A percentile compares a stretch with the other conserved stretches of the same genome.
phyloP scores from a whole-genome alignment of 1,139 yeast species.

The Blastobotrys persicus region DNA sequence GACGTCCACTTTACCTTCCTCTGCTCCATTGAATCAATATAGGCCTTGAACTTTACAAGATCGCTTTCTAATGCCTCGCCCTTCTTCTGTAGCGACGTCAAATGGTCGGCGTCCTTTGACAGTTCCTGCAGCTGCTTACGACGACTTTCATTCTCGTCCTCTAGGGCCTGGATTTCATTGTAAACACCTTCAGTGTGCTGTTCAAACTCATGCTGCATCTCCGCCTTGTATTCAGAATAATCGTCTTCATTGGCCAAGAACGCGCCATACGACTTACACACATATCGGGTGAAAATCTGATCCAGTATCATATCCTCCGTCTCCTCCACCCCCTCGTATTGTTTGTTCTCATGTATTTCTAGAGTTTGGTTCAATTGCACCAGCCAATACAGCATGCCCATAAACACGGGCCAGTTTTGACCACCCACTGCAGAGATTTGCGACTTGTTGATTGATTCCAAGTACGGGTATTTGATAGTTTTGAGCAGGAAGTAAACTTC shows the following conservation, averaged over 20 bases:
- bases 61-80: constrained; percentile 69
- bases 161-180: constrained; percentile 46
- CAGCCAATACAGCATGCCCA: constrained; percentile 82
- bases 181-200: constrained; percentile 43
- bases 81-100: constrained; percentile 52
- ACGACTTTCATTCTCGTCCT: constrained; percentile 39
- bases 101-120: constrained; percentile 41
- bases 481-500: constrained; percentile 72
- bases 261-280: constrained; percentile 63
- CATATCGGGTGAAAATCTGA: constrained; percentile 62
- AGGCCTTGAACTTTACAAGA: constrained; percentile 64
- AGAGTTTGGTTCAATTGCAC: constrained; percentile 55
- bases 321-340: constrained; percentile 37
- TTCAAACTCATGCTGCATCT: constrained; percentile 56
- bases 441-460: constrained; percentile 75
- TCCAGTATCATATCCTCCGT: constrained; percentile 46
- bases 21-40: constrained; percentile 63
- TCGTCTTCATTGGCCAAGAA: constrained; percentile 60
- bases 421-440: constrained; percentile 93
- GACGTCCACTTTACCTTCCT: constrained; percentile 65
- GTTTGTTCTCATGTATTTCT: constrained; percentile 44
- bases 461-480: constrained; percentile 70
- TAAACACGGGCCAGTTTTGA: constrained; percentile 78
- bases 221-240: constrained; percentile 51
- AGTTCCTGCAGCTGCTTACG: constrained; percentile 36